Base-by-base conservation (phyloP, 805 yeast species). In the Metschnikowia borealis region DNA sequence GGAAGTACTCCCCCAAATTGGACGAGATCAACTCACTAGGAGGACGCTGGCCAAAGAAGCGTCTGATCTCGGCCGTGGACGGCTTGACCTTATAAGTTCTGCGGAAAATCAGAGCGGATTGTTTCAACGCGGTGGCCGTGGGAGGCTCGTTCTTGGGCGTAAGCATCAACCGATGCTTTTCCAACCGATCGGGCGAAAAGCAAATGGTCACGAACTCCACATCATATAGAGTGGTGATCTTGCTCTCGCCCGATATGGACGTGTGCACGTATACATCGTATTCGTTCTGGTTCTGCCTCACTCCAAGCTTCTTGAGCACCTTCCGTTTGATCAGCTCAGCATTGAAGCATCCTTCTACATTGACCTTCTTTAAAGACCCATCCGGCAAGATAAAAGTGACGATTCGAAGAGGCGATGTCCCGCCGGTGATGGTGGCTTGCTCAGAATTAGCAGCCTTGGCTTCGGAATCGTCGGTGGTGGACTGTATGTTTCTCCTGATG, bases 11-110 rank as follows among this genome's bases (percentile, higher is more conserved):
- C 1, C 90, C 85, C 55, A 92, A 71, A 62, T 92, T 89, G 1
- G 91, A 83, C 1, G 97, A 88, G 53, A 92, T 94, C 58, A 91
- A 78, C 62, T 89, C 96, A 52, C 94, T 84, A 0, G 98, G 91
- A 6, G 99, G 99, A 61, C 99, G 77, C 65, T 89, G 96, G 21
- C 95, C 95, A 66, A 85, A 84, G 52, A 87, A 78, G 49, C 71
- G 75, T 50, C 80, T 73, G 58, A 78, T 53, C 2, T 65, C 60
- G 5, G 62, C 50, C 35, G 47, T 32, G 34, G 45, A 44, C 2
- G 53, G 58, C 38, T 60, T 61, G n/a, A 55, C 54, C 26, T 53
- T 56, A 8, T 53, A 51, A 40, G 51, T 45, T 33, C 55, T 46
- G 29, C 55, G 62, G 59, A 66, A 68, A 48, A 80, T 69, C 44